These are phyloP conservation scores for Saccharomycopsis schoenii DNA, from an alignment of 805 yeast species.

Conservation along the genomic window DNA sequence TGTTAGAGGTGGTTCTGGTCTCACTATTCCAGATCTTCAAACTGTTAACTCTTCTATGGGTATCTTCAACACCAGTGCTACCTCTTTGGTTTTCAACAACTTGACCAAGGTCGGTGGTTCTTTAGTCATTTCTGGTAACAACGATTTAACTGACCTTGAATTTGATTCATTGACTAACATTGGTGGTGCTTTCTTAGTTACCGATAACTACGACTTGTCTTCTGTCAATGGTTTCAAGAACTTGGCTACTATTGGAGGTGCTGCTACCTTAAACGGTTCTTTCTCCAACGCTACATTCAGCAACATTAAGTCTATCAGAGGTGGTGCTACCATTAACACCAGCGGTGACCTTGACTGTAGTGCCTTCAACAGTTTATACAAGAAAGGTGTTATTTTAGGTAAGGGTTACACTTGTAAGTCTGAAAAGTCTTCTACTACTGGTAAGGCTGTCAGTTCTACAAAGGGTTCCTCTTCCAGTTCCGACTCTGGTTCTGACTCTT, in stretches of 20 bases:
- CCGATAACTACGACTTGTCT: constrained; percentile 69
- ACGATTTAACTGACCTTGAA: constrained; percentile 55
- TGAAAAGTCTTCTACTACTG: constrained; percentile 42
- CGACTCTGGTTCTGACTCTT: constrained; percentile 31
- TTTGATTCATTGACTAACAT: constrained; percentile 61
- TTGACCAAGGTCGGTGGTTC: constrained; percentile 70
- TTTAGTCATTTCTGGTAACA: constrained; percentile 65
- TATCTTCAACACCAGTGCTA: constrained; percentile 62
- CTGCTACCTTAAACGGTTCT: constrained; percentile 71
- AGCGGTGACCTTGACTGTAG: constrained; percentile 74
- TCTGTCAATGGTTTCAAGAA: constrained; percentile 64
- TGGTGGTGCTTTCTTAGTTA: constrained; percentile 90
- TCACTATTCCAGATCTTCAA: constrained; percentile 59
- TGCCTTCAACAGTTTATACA: constrained; percentile 60
- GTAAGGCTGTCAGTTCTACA: constrained; percentile 25
- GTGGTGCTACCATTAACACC: constrained; percentile 83
- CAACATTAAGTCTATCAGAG: constrained; percentile 67
- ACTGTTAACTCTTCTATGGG: constrained; percentile 75
- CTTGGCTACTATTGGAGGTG: constrained; percentile 76
- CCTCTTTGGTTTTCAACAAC: constrained; percentile 41
- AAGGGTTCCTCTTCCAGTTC: constrained; percentile 23
- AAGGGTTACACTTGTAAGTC: constrained; percentile 71
- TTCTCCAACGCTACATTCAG: constrained; percentile 73
- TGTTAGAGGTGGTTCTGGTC: constrained; percentile 68
- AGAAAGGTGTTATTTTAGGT: constrained; percentile 82